Evolutionary conservation across 2,329 filamentous ascomycete species (phyloP).

Genomic region (Fusarium sp.): DNA sequence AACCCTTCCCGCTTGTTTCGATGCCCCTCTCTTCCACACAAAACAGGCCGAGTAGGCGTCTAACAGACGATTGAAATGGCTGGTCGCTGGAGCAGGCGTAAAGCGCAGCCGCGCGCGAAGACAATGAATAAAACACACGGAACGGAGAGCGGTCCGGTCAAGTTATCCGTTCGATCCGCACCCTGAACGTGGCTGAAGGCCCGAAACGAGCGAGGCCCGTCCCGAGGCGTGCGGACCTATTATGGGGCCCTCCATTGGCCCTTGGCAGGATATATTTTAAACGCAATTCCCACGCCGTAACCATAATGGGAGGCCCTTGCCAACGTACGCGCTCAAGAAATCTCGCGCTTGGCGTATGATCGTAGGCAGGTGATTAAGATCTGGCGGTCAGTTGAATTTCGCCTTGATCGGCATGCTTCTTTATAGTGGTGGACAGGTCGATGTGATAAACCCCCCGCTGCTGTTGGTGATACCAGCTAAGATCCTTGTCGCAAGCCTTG

Average conservation of each 20-base stretch:
- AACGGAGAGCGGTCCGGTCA: constrained; percentile 28
- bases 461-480: constrained; percentile 41
- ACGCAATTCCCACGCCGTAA: constrained; percentile 22
- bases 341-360: constrained; percentile 30
- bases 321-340: constrained; percentile 17
- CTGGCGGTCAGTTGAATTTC: constrained; percentile 34
- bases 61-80: constrained; percentile 15
- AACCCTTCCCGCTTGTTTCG: constrained; percentile 10
- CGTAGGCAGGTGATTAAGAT: constrained; percentile 28
- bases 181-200: constrained; percentile 27
- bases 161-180: constrained; percentile 33
- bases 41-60: constrained; percentile 12
- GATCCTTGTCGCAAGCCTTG: constrained; percentile 27
- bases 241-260: constrained; percentile 37
- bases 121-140: constrained; percentile 21
- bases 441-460: constrained; percentile 41
- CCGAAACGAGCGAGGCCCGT: constrained; percentile 40
- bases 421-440: constrained; percentile 35
- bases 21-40: constrained; percentile 6
- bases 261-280: constrained; percentile 27
- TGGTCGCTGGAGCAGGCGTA: constrained; percentile 9
- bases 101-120: constrained; percentile 33
- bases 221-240: constrained; percentile 40
- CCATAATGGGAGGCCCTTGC: constrained; percentile 19
- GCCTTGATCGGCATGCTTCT: constrained; percentile 28